Conservation (phyloP, 768 basidiomycete species). For the Lenzites betulinus region DNA sequence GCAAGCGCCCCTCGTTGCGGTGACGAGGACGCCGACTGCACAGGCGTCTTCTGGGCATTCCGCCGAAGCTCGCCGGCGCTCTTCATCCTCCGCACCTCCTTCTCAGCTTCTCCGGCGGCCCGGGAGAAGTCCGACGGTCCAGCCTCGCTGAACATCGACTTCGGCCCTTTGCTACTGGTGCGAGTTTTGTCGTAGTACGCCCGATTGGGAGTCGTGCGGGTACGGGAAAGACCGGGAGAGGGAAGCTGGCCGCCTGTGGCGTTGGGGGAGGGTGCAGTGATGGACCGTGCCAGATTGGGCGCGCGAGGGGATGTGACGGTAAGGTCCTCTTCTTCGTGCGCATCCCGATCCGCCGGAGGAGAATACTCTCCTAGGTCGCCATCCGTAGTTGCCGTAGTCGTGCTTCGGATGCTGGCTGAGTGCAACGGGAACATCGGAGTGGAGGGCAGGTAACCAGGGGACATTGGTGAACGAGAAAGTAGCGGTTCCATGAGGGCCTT, state of each 20-base stretch:
- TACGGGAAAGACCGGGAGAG: slow-evolving; percentile 58
- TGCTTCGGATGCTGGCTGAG: slow-evolving; percentile 49
- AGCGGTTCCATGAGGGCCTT: slow-evolving; percentile 86
- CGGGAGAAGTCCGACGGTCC: slow-evolving; percentile 15
- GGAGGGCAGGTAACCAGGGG: slow-evolving; percentile 65
- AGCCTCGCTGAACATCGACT: slow-evolving; percentile 22
- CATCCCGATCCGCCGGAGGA: slow-evolving; percentile 40
- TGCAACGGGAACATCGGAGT: slow-evolving; percentile 59
- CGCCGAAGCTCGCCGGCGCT: slow-evolving; percentile 80
- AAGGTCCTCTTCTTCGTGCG: slow-evolving; percentile 60
- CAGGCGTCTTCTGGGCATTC: slow-evolving; percentile 32
- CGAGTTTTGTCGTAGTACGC: slow-evolving; percentile 36
- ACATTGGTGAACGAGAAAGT: slow-evolving; percentile 60
- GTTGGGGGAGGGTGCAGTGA: slow-evolving; percentile 41
- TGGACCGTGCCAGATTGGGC: slow-evolving; percentile 52
- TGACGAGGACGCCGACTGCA: slow-evolving; percentile 35
- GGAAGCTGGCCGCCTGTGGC: slow-evolving; percentile 15
- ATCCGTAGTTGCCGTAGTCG: slow-evolving; percentile 46
- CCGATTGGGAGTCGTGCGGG: slow-evolving; percentile 71
- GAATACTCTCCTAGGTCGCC: slow-evolving; percentile 50
- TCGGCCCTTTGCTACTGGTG: slow-evolving; percentile 22
- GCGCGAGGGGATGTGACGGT: slow-evolving; percentile 70
- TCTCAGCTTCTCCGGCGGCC: slow-evolving; percentile 37
- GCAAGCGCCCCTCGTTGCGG: slow-evolving; percentile 45
- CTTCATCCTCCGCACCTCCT: slow-evolving; percentile 80